Percentiles rank a stretch among this genome's conserved stretches.
Evolutionary conservation across 352 stramenopile genomes (phyloP).

Genomic region (Phytopythium chamaehyphon): DNA sequence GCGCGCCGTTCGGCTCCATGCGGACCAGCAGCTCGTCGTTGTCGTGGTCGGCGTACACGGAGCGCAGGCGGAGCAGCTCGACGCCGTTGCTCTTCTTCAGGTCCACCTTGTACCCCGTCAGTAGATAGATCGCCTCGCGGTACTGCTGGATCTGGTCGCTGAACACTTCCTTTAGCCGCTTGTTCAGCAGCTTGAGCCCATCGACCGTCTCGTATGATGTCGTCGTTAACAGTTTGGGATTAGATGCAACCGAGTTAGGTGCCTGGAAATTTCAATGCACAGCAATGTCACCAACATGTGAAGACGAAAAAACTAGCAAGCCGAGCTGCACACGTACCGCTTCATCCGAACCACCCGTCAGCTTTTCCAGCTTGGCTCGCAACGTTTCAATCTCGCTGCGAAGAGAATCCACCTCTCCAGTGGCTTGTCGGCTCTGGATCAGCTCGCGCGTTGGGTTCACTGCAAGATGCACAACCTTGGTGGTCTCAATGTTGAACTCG

Average conservation of each 20-base stretch:
- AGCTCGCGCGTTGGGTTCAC: slow-evolving; percentile 77
- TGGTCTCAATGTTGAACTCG: slow-evolving; percentile 78
- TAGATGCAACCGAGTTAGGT: slow-evolving; percentile 10
- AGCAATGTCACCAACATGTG: too few relatives aligned
- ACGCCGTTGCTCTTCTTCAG: slow-evolving; percentile 76
- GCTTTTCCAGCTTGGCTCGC: slow-evolving; percentile 33
- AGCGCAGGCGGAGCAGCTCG: slow-evolving; percentile 72
- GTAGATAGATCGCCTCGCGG: slow-evolving; percentile 83
- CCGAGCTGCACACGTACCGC: slow-evolving; percentile 22
- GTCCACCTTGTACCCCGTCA: slow-evolving; percentile 89
- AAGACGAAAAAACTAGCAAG: too few relatives aligned
- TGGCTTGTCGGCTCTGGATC: slow-evolving; percentile 37
- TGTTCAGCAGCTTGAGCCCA: slow-evolving; percentile 82
- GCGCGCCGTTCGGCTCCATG: slow-evolving; percentile 64
- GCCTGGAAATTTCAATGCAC: not conserved
- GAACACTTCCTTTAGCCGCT: slow-evolving; percentile 87
- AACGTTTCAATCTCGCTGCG: slow-evolving; percentile 51
- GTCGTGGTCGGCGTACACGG: slow-evolving; percentile 81
- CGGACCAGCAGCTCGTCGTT: slow-evolving; percentile 84
- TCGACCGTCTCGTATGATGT: slow-evolving; percentile 83
- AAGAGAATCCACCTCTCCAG: slow-evolving; percentile 33
- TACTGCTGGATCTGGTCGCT: slow-evolving; percentile 88
- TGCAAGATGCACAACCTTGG: slow-evolving; percentile 82
- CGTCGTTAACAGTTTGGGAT: slow-evolving; percentile 52
- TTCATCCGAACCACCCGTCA: slow-evolving; percentile 20